These are phyloP conservation scores for Stenogyne calaminthoides DNA, from an alignment of 305 asterid species.

Conservation along the genomic window DNA sequence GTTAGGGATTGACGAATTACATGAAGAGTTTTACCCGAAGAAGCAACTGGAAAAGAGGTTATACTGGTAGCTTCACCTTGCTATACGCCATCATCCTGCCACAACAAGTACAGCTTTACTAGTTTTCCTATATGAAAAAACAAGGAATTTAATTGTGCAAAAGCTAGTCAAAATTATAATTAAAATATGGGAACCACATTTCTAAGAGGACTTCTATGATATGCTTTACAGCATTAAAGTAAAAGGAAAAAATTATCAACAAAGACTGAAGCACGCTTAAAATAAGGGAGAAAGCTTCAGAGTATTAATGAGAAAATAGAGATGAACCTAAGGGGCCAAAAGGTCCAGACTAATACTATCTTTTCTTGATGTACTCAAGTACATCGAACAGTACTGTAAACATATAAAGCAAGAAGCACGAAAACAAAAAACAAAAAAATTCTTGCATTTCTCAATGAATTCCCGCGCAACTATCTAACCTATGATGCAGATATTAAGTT, in stretches of 20 bases:
- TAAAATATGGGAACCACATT: neutral
- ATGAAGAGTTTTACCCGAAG: constrained; percentile 1
- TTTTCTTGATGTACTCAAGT: constrained; percentile 6
- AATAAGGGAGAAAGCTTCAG: neutral
- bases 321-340: neutral
- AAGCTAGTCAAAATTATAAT: neutral
- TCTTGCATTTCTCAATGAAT: neutral
- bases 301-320: neutral
- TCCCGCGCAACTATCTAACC: neutral
- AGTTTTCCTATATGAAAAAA: neutral
- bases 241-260: neutral
- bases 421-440: neutral
- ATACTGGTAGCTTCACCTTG: constrained; percentile 10
- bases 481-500: neutral
- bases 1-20: constrained; percentile 27
- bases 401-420: neutral
- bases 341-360: neutral
- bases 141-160: neutral
- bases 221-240: neutral
- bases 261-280: neutral
- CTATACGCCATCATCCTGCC: constrained; percentile 33
- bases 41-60: constrained; percentile 23
- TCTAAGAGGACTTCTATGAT: neutral
- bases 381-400: neutral
- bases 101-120: neutral